Evolutionary conservation across 768 basidiomycete species (phyloP).

Genomic region (Collybiopsis confluens): DNA sequence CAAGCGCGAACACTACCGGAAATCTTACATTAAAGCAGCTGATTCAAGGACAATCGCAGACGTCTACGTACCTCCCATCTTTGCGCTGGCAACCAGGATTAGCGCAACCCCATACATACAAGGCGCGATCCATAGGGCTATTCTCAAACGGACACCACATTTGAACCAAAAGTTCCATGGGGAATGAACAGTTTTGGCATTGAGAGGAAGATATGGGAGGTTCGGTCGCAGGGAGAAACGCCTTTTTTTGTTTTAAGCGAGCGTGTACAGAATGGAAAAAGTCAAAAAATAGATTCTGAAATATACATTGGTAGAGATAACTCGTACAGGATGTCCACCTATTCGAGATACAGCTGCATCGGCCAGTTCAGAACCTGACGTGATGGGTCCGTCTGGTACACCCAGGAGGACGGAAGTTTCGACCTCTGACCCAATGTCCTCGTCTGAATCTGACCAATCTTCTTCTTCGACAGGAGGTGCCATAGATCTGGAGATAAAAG

Average conservation of each 20-base stretch:
- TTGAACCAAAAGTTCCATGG: constrained; percentile 82
- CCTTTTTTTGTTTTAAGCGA: constrained; percentile 62
- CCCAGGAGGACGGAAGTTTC: constrained; percentile 78
- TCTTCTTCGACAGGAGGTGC: constrained; percentile 46
- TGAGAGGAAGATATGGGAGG: constrained; percentile 58
- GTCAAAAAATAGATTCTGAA: constrained; percentile 37
- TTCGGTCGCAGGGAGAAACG: constrained; percentile 62
- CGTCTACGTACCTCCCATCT: constrained; percentile 62
- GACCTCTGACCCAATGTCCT: constrained; percentile 47
- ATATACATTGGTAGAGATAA: constrained; percentile 43
- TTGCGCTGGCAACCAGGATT: constrained; percentile 67
- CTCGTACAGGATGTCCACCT: constrained; percentile 86
- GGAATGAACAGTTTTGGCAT: constrained; percentile 67
- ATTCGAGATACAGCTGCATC: constrained; percentile 88
- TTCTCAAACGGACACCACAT: constrained; percentile 89
- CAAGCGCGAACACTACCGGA: constrained; percentile 70
- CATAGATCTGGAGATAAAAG: constrained; percentile 27
- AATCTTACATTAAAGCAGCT: constrained; percentile 16
- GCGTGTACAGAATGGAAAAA: constrained; percentile 37
- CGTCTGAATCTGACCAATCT: constrained; percentile 81
- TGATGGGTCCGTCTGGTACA: constrained; percentile 71
- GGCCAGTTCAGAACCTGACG: constrained; percentile 49
- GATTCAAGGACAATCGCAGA: not conserved
- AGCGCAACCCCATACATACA: constrained; percentile 85
- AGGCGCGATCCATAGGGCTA: constrained; percentile 78